Evolutionary conservation across 208 protist species (phyloP), one percentile per base, ranked within the genome.

Genomic region (Acanthamoeba pearcei): DNA sequence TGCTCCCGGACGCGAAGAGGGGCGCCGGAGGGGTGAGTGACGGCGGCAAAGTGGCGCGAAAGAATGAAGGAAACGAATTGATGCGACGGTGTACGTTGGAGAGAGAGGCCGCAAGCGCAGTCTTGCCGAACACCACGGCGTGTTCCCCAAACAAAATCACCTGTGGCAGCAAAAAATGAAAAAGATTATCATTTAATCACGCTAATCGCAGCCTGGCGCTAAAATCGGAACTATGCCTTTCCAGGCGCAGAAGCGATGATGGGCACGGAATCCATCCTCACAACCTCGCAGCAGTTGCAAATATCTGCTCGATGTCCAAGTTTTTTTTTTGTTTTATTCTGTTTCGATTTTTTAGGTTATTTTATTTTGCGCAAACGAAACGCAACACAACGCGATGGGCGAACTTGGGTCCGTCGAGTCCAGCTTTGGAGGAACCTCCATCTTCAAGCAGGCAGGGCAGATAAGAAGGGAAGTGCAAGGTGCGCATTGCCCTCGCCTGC

Each of bases 131-230:
- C 49, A 98, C 97, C 15, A 98, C 97, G 15, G 96, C 90, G 95
- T 98, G 97, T 76, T 98, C 97, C 38, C 97, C 97, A 60, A 97
- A 97, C 32, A 98, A 91, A 35, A 98, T 98, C 17, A 97, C 72
- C 95, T 98, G 98, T 13, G 19, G 0, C 1, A 22, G 62, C 62
- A 12, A 62, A 27, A 15, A 62, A 49, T 38, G 42, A 12, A 49
- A 0, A 66, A 66, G 60, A 27, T 24, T 62, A 10, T 12, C 55
- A 24, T 62, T 62, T 62, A 22, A 27, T 62, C 55, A 24, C 55
- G 22, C 42, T 32, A 42, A 76, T 22, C 12, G 29, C 62, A 62
- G 24, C 55, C 13, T 27, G 19, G 88, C 46, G 22, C 5, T 49
- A 29, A 15, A 70, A 15, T 19, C 64, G 57, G 29, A 1, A 42